Conservation (phyloP, 139 green algal genomes). For the Chlamydomonas urium region DNA sequence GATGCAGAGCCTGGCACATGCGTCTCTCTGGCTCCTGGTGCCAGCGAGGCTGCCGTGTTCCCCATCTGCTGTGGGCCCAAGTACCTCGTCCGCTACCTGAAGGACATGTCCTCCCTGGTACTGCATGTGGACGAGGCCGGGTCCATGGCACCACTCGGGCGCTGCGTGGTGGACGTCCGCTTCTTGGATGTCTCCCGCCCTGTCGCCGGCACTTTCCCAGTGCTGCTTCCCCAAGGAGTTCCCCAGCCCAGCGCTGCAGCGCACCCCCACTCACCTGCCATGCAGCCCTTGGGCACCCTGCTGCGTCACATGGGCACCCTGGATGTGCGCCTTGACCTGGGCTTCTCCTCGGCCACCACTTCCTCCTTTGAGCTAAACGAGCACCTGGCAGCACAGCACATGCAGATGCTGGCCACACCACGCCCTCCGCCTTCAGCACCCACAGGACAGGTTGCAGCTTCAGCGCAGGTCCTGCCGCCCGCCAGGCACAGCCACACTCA, state of each 20-base stretch:
- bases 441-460: no score
- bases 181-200: conserved; percentile 13
- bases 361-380: conserved; percentile 27
- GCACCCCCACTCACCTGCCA: neutral
- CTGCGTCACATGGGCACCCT: conserved; percentile 8
- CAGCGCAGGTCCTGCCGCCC: no score
- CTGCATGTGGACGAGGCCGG: conserved; percentile 4
- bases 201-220: conserved; percentile 15
- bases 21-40: neutral
- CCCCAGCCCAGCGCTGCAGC: neutral
- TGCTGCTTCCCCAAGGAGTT: conserved; percentile 9
- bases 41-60: neutral
- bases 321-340: conserved; percentile 19
- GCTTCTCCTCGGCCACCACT: neutral
- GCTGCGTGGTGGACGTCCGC: conserved; percentile 11
- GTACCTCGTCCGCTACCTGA: conserved; percentile 21
- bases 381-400: conserved; percentile 6
- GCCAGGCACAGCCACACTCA: no score
- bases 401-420: neutral
- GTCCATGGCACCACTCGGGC: neutral
- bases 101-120: neutral
- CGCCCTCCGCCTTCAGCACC: no score
- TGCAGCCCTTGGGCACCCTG: neutral
- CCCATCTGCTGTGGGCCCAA: conserved; percentile 21
- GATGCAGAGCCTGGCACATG: conserved; percentile 9